Base-by-base conservation (phyloP, 2,329 filamentous ascomycete species). In the Nemania serpens region DNA sequence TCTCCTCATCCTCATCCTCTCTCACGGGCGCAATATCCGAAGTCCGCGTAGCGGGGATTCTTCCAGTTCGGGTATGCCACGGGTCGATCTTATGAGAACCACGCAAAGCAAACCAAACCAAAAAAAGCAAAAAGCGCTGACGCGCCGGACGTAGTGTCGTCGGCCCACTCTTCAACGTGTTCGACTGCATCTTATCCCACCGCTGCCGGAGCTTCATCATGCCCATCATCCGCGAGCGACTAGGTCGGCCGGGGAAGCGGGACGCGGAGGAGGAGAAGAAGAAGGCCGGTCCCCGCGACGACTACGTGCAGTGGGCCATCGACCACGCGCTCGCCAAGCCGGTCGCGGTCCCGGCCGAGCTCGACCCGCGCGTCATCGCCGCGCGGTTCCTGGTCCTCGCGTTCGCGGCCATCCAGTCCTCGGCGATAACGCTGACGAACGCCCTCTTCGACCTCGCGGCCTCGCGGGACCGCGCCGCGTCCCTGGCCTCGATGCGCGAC, bases 281-380 rank as follows among this genome's bases (percentile, higher is more conserved):
- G 12, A 9, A 9, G n/a, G 17, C 39, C 7, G 36, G 45, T 60
- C 5, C 2, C 37, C 33, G 72, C 70, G 73, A 75, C 55, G 76
- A 78, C 62, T 79, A 77, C 59, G 66, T 78, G 11, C 73, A 77
- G 64, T 79, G 76, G 76, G 73, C 71, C 1, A 73, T 79, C 18
- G 64, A 71, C 50, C 74, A 78, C 58, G 75, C 75, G 12, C 60
- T 72, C 12, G 59, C 66, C 11, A 72, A 74, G 55, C 62, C 64
- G 5, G 18, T 51, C 10, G 39, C 64, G 45, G 68, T 75, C 58
- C 67, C 68, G 7, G 48, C 55, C n/a, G 69, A 75, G 47, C 66
- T 73, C 17, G 68, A 70, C 3, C 63, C 72, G 2, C 66, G 69
- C 18, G 69, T 77, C 34, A 75, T 76, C 58, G 64, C 74, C 9